phyloP scores from a whole-genome alignment of 129 eudicot genomes.

The Cynara cardunculus region DNA sequence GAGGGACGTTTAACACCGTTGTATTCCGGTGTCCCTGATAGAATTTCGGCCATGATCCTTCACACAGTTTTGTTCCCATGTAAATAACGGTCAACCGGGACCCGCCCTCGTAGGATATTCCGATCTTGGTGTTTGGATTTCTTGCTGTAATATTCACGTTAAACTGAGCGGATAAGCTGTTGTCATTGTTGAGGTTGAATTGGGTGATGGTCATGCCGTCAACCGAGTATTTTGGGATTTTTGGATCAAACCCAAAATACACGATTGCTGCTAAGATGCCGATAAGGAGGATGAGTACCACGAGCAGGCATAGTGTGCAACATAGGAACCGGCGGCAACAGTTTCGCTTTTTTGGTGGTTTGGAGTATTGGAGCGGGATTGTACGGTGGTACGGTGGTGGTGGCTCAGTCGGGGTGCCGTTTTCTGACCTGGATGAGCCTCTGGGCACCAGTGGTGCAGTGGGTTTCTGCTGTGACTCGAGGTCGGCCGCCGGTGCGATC shows the following conservation, averaged over 20 bases:
- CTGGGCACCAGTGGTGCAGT: constrained; percentile 57
- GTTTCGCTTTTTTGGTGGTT: constrained; percentile 52
- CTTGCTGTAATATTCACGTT: constrained; percentile 72
- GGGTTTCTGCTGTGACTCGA: constrained; percentile 45
- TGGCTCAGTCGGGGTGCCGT: constrained; percentile 48
- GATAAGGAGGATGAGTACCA: constrained; percentile 37
- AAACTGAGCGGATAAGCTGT: constrained; percentile 67
- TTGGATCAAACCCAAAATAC: constrained; percentile 75
- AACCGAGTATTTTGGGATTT: constrained; percentile 71
- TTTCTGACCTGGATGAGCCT: constrained; percentile 52
- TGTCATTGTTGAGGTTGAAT: constrained; percentile 41
- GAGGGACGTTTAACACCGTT: constrained; percentile 37
- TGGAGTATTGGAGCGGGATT: constrained; percentile 48
- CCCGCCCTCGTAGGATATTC: constrained; percentile 71
- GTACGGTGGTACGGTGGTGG: constrained; percentile 36
- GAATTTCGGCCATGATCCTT: constrained; percentile 81
- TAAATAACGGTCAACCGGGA: constrained; percentile 57
- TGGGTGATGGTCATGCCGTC: constrained; percentile 56
- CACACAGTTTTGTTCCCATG: constrained; percentile 46
- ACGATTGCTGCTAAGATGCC: constrained; percentile 62
- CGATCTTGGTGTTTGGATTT: constrained; percentile 81
- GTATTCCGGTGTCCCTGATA: constrained; percentile 93
- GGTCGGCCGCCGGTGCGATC: constrained; percentile 29
- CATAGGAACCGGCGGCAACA: constrained; percentile 54
- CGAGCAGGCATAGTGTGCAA: constrained; percentile 42